A percentile compares a stretch with the other conserved stretches of the same genome.
phyloP scores from a whole-genome alignment of 805 yeast species.

The Suhomyces sp. region DNA sequence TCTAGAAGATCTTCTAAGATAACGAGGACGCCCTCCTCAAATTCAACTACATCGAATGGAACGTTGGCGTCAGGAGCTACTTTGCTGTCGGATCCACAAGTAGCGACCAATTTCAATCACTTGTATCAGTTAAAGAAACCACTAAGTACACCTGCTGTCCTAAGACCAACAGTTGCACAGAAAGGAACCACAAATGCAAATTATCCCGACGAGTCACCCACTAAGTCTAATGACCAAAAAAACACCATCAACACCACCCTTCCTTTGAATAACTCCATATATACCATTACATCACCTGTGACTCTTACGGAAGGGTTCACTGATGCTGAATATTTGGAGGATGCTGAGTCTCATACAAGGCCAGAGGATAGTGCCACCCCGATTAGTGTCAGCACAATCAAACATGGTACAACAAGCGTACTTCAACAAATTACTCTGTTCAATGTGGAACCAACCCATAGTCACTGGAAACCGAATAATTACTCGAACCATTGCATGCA shows the following conservation, averaged over 20 bases:
- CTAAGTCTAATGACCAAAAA: no score
- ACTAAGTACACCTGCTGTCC: conserved; percentile 51
- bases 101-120: conserved; percentile 2
- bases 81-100: not conserved
- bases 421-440: no score
- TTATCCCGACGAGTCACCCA: no score
- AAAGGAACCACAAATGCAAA: not conserved
- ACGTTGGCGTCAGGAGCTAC: no score
- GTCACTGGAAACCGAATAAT: conserved; percentile 52
- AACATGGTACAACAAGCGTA: not conserved
- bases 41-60: no score
- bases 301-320: not conserved
- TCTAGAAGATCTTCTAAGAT: conserved; percentile 2
- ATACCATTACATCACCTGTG: conserved; percentile 9
- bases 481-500: conserved; percentile 42
- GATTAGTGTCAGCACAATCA: not conserved
- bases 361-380: conserved; percentile 1
- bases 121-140: conserved; percentile 48
- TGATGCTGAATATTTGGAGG: not conserved
- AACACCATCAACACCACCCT: not conserved
- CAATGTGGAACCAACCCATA: conserved; percentile 45
- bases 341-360: conserved; percentile 3
- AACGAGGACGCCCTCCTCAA: conserved; percentile 1
- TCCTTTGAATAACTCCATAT: conserved; percentile 3
- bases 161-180: conserved; percentile 34